Percentiles rank a stretch among this genome's conserved stretches.
Conservation (phyloP, 1,139 yeast genomes). For the Entelexis sorbosivorans region DNA sequence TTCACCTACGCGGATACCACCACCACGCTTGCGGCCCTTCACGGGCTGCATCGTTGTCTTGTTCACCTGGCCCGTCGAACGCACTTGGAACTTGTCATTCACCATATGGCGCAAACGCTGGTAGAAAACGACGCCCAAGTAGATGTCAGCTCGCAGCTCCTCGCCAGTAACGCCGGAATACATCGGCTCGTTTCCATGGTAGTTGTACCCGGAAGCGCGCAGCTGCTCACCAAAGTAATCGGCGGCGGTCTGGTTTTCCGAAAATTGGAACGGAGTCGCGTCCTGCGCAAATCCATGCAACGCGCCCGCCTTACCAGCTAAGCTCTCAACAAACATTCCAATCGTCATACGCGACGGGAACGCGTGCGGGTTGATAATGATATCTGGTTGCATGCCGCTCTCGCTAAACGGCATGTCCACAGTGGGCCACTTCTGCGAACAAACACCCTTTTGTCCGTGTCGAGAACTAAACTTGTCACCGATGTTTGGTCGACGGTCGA, state of each 20-base stretch:
- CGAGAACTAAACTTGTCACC: slow-evolving; percentile 98
- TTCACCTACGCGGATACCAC: slow-evolving; percentile 99
- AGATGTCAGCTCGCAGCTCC: slow-evolving; percentile 89
- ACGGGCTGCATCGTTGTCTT: slow-evolving; percentile 98
- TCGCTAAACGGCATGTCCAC: slow-evolving; percentile 96
- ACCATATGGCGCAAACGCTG: slow-evolving; percentile 99
- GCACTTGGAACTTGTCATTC: slow-evolving; percentile 96
- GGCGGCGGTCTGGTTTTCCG: slow-evolving; percentile 89
- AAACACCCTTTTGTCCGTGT: slow-evolving; percentile 99
- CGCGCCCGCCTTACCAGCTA: slow-evolving; percentile 98
- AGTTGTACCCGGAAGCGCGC: slow-evolving; percentile 78
- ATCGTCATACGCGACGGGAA: slow-evolving; percentile 99
- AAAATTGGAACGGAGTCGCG: slow-evolving; percentile 91
- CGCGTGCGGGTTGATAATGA: slow-evolving; percentile 95
- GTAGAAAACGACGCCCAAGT: slow-evolving; percentile 92
- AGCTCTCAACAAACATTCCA: slow-evolving; percentile 97
- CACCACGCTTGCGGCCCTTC: slow-evolving; percentile 96
- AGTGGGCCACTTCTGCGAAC: slow-evolving; percentile 97
- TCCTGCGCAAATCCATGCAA: slow-evolving; percentile 96
- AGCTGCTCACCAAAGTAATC: slow-evolving; percentile 95
- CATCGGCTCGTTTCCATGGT: slow-evolving; percentile 98
- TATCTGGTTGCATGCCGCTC: slow-evolving; percentile 93
- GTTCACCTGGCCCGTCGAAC: slow-evolving; percentile 97
- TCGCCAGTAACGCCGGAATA: slow-evolving; percentile 98
- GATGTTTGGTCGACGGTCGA: slow-evolving; percentile 84